Conservation (phyloP, 2,329 filamentous ascomycete genomes). For the Sporothrix variecibatus region DNA sequence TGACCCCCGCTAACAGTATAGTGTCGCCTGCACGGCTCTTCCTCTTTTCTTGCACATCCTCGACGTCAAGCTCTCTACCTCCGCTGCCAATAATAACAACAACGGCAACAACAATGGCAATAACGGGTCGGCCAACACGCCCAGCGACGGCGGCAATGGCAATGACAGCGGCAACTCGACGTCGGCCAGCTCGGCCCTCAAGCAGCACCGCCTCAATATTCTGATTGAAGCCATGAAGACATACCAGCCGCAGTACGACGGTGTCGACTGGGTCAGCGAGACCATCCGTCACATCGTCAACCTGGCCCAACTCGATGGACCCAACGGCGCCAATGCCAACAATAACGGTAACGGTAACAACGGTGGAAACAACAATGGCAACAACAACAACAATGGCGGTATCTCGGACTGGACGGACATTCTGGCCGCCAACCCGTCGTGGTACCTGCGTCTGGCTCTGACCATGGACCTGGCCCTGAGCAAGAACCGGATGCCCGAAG, state of each 20-base stretch:
- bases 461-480: conserved; percentile 32
- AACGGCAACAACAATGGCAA: background rate
- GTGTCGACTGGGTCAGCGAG: conserved; percentile 31
- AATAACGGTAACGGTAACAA: background rate
- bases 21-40: conserved; percentile 30
- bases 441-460: conserved; percentile 31
- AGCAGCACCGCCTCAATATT: conserved; percentile 42
- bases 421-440: conserved; percentile 28
- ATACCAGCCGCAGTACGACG: conserved; percentile 32
- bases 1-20: background rate
- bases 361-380: background rate
- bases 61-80: conserved; percentile 29
- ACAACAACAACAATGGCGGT: background rate
- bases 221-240: conserved; percentile 32
- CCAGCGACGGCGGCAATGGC: background rate
- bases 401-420: conserved; percentile 31
- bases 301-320: conserved; percentile 30
- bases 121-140: background rate
- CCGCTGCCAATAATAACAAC: background rate
- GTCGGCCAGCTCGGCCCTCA: conserved; percentile 40
- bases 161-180: background rate
- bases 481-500: conserved; percentile 33
- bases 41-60: conserved; percentile 31
- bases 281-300: conserved; percentile 31
- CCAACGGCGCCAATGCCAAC: background rate